These are phyloP conservation scores for Haematococcus sp. DNA, from an alignment of 139 green algal species.

Conservation along the genomic window DNA sequence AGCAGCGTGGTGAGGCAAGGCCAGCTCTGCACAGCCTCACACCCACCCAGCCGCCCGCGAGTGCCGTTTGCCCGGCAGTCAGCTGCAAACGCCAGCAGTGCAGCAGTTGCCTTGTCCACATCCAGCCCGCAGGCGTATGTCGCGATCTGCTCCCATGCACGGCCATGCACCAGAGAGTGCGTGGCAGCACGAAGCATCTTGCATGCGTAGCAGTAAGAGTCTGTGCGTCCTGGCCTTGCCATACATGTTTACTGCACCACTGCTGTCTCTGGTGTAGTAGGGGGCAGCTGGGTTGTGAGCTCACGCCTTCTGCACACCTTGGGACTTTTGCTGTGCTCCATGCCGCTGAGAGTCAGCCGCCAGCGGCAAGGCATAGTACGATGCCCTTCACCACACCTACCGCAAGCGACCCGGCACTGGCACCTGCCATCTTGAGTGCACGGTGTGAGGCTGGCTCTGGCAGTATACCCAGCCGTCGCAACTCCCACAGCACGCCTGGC, in stretches of 20 bases:
- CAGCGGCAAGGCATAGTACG: not conserved
- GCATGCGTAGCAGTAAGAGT: too few species aligned
- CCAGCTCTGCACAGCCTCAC: not conserved
- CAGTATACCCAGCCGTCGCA: constrained; percentile 14
- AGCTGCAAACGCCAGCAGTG: constrained; percentile 34
- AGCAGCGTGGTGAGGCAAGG: too few species aligned
- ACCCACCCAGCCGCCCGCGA: constrained; percentile 29
- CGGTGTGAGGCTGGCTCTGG: constrained; percentile 13
- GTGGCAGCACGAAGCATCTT: not conserved
- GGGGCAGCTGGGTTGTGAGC: too few species aligned
- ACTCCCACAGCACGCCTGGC: constrained; percentile 25
- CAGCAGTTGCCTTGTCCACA: constrained; percentile 30
- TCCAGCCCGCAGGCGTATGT: constrained; percentile 33
- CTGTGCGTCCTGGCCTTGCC: too few species aligned
- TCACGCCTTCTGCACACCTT: too few species aligned
- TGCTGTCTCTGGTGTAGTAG: too few species aligned
- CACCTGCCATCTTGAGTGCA: constrained; percentile 55
- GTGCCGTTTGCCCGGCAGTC: constrained; percentile 46
- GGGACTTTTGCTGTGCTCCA: too few species aligned
- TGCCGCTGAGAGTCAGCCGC: too few species aligned
- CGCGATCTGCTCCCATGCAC: not conserved
- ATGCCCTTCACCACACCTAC: not conserved
- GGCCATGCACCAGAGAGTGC: not conserved
- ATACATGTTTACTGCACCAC: too few species aligned
- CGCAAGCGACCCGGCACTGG: constrained; percentile 72